phyloP scores from a whole-genome alignment of 2,329 filamentous ascomycete species.

The Xenosphaeropsis pyriputrescens region DNA sequence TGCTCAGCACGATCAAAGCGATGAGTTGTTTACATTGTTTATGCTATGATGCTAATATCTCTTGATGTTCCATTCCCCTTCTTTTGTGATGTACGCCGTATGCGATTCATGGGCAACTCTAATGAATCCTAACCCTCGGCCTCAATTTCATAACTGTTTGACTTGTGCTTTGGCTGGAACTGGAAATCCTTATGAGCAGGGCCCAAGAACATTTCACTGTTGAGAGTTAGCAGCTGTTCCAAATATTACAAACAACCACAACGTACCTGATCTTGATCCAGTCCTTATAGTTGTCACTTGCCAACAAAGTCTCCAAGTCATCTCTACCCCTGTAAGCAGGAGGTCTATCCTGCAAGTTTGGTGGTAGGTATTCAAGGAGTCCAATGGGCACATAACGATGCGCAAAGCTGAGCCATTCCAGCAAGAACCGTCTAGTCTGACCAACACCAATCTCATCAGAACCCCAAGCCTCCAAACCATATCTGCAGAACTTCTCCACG shows the following conservation, averaged over 20 bases:
- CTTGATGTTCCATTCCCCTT: too few species aligned
- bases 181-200: constrained; percentile 81
- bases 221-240: not conserved
- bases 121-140: constrained; percentile 40
- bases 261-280: constrained; percentile 97
- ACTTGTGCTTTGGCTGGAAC: constrained; percentile 97
- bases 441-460: constrained; percentile 89
- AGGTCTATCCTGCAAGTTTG: constrained; percentile 76
- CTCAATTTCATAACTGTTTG: constrained; percentile 75
- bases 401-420: constrained; percentile 92
- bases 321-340: constrained; percentile 72
- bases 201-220: constrained; percentile 92
- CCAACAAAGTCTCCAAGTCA: constrained; percentile 87
- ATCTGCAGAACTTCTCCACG: constrained; percentile 78
- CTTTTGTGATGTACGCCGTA: too few species aligned
- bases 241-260: constrained; percentile 1
- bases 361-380: constrained; percentile 75
- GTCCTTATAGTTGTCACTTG: constrained; percentile 83
- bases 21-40: too few species aligned
- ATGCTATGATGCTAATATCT: too few species aligned
- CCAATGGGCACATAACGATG: constrained; percentile 86
- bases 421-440: constrained; percentile 77
- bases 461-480: constrained; percentile 89
- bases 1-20: too few species aligned
- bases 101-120: too few species aligned